phyloP scores from a whole-genome alignment of 345 rosid genomes.

The Citrus sp. region DNA sequence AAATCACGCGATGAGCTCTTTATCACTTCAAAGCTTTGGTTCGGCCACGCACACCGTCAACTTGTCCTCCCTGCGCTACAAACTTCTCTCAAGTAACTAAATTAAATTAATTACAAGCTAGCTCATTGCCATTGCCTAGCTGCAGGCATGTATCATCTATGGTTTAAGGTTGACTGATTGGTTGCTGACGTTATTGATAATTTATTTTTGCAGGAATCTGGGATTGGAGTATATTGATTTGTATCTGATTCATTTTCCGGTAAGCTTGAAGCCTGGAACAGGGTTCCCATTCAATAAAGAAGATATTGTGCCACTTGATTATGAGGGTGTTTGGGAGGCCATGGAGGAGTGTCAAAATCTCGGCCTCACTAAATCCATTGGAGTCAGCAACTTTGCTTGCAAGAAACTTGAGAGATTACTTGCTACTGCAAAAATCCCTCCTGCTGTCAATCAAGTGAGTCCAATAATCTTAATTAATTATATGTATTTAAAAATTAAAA shows the following conservation, averaged over 20 bases:
- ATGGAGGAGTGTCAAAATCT: constrained; percentile 39
- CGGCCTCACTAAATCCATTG: constrained; percentile 35
- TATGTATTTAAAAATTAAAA: no score
- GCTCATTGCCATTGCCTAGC: no score
- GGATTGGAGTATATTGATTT: constrained; percentile 30
- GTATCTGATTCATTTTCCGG: constrained; percentile 33
- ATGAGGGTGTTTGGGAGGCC: constrained; percentile 32
- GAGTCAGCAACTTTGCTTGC: constrained; percentile 37
- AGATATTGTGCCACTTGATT: constrained; percentile 20
- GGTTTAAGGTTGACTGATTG: neutral
- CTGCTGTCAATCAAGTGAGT: constrained; percentile 36
- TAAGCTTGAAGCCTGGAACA: constrained; percentile 6
- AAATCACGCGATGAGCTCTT: constrained; percentile 23
- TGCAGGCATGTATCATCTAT: no score
- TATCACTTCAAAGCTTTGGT: constrained; percentile 31
- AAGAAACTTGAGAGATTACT: constrained; percentile 36
- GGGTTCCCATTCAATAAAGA: neutral
- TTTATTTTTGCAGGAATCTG: constrained; percentile 22
- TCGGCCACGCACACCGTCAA: neutral
- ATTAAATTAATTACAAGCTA: neutral
- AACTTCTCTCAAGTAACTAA: constrained; percentile 12
- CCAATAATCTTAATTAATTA: no score
- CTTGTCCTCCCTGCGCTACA: constrained; percentile 15
- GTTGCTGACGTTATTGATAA: no score
- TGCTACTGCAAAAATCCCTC: constrained; percentile 26